Base-by-base conservation (phyloP, 306 rosid species). In the Pyrus bretschneideri region DNA sequence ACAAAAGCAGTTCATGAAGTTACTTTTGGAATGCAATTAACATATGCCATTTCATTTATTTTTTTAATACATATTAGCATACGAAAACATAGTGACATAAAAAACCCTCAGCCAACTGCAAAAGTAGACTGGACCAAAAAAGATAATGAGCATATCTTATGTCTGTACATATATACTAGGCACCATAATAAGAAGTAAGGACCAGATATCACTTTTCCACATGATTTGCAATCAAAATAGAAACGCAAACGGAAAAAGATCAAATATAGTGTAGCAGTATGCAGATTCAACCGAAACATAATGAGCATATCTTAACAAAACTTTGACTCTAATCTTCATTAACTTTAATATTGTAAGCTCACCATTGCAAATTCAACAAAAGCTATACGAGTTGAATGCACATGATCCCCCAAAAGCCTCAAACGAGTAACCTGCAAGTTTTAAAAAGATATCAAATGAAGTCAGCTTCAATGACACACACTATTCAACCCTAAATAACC, bases 341-440 rank as follows among this genome's bases (percentile, higher is more conserved):
- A 23, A 22, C 59, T 12, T 29, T 3, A 64, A 38, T 27, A 58
- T 52, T 59, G 30, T 3, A 45, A 45, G 60, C 86, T 74, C 77
- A 88, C 99, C 83, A 90, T 35, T 63, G 87, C 89, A 82, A 95
- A 95, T 78, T 95, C 99, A 70, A 95, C 99, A 82, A 95, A 95
- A 82, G 97, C 99, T 85, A 95, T 92, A 81, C 99, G 97, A 54
- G 99, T 95, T 66, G 96, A 89, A 81, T 95, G 99, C 88, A 88
- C 89, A 77, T 90, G 95, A 84, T 95, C 99, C 64, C 99, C 99
- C 86, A 95, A 87, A 83, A 95, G 88, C 96, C 99, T 95, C 91
- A 95, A 74, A 81, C 99, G 97, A 2, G 88, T 89, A 81, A 95
- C 97, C 99, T 95, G 72, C 49, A 70, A 76, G 67, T 45, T 23